These are phyloP conservation scores for Boletus subcaerulescens DNA, from an alignment of 768 basidiomycete species.

Conservation along the genomic window DNA sequence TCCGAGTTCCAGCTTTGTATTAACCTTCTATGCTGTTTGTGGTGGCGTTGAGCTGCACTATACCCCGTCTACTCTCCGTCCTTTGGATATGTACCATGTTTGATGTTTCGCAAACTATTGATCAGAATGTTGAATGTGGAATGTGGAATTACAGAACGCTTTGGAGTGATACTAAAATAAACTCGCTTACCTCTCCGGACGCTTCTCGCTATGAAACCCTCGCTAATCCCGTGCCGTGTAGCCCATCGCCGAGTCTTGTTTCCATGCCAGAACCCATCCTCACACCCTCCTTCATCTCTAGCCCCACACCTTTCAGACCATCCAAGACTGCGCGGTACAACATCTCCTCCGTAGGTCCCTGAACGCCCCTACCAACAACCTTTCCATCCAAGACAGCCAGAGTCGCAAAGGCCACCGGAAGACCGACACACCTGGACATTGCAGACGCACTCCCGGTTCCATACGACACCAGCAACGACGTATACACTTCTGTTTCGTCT, in stretches of 20 bases:
- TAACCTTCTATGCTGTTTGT: conserved; percentile 7
- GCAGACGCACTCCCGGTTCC: conserved; percentile 63
- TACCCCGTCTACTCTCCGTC: neutral
- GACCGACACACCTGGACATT: conserved; percentile 88
- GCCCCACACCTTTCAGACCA: conserved; percentile 50
- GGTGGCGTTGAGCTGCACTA: conserved; percentile 15
- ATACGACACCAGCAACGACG: conserved; percentile 62
- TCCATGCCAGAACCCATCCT: conserved; percentile 47
- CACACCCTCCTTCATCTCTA: conserved; percentile 40
- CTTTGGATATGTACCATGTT: neutral
- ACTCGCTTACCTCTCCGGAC: neutral
- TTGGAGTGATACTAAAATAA: neutral
- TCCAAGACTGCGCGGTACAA: conserved; percentile 64
- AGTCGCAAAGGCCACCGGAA: conserved; percentile 85
- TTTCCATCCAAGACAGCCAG: conserved; percentile 65
- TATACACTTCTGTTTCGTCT: conserved; percentile 50
- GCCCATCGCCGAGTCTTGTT: conserved; percentile 29
- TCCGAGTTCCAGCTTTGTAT: neutral
- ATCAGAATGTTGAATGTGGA: too few species aligned
- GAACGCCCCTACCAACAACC: conserved; percentile 54
- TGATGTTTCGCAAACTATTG: neutral
- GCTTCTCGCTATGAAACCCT: too few species aligned
- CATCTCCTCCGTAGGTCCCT: conserved; percentile 57
- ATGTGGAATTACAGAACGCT: too few species aligned
- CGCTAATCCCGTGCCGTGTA: conserved; percentile 8